A percentile compares a stretch with the other conserved stretches of the same genome.
phyloP scores from a whole-genome alignment of 2,329 filamentous ascomycete species.

The Akanthomyces dipterigenus region DNA sequence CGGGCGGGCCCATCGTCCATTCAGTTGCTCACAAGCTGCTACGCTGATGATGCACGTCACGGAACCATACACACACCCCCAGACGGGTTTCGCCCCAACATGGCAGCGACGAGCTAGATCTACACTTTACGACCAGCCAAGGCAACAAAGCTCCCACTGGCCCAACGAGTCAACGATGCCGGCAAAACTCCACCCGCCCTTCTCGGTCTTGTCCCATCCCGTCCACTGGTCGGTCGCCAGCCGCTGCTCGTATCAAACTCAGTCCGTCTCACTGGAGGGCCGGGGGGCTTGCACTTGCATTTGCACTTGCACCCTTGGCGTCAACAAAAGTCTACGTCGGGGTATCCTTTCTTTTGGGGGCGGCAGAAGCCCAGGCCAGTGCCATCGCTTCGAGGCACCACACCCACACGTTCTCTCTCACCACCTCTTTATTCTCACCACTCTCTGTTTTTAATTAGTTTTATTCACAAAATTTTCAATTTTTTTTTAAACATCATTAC shows the following conservation, averaged over 20 bases:
- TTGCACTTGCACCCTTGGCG: not conserved
- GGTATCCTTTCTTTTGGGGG: not conserved
- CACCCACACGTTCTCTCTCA: not conserved
- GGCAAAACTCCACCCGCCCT: too few species aligned
- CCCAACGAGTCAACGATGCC: too few species aligned
- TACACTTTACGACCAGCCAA: too few species aligned
- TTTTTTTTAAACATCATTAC: not conserved
- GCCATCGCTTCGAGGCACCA: not conserved
- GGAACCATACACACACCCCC: not conserved
- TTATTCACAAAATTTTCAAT: too few species aligned
- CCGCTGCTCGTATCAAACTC: conserved; percentile 1
- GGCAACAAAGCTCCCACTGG: too few species aligned
- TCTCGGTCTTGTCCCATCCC: too few species aligned
- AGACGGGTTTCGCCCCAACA: too few species aligned
- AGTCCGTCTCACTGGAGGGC: not conserved
- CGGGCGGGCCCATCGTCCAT: not conserved
- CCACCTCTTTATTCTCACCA: too few species aligned
- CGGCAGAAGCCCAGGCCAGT: not conserved
- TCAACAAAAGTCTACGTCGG: not conserved
- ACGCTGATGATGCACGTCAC: conserved; percentile 3
- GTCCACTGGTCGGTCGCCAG: not conserved
- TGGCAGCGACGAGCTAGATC: too few species aligned
- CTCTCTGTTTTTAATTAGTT: too few species aligned
- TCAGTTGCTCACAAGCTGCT: not conserved
- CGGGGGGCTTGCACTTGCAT: too few species aligned